Evolutionary conservation across 768 basidiomycete species (phyloP).

Genomic region (Lactarius hengduanensis): DNA sequence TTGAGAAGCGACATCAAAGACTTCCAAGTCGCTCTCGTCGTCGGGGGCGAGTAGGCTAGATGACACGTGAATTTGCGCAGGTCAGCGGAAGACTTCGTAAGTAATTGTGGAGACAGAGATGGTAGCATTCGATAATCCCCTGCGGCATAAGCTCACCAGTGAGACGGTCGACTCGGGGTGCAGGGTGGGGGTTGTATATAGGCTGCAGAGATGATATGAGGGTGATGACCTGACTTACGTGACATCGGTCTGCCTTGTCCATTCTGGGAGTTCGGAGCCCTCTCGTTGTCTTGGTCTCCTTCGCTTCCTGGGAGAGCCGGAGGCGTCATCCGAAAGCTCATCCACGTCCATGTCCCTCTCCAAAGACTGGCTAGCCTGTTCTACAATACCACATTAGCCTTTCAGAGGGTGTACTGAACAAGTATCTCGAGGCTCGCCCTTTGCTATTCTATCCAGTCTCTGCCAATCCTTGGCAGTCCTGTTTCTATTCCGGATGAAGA

Average conservation of each 20-base stretch:
- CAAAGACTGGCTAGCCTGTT: slow-evolving; percentile 16
- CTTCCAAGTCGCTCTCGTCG: slow-evolving; percentile 47
- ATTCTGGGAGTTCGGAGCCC: slow-evolving; percentile 23
- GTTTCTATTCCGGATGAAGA: slow-evolving; percentile 66
- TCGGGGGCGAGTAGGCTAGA: slow-evolving; percentile 41
- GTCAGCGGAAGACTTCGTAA: background rate
- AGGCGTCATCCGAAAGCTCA: slow-evolving; percentile 15
- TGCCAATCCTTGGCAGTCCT: slow-evolving; percentile 58
- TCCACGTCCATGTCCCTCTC: slow-evolving; percentile 31
- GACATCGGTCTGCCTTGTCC: slow-evolving; percentile 25
- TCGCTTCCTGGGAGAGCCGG: slow-evolving; percentile 26
- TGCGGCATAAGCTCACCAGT: background rate
- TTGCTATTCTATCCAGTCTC: slow-evolving; percentile 53
- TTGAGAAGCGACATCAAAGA: slow-evolving; percentile 35
- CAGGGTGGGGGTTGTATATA: background rate
- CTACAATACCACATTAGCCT: slow-evolving; percentile 12
- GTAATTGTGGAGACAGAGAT: background rate
- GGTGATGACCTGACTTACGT: slow-evolving; percentile 17
- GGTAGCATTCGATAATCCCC: background rate
- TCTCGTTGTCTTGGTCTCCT: slow-evolving; percentile 22
- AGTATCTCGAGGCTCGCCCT: slow-evolving; percentile 43
- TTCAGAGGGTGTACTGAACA: background rate
- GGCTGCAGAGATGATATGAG: background rate
- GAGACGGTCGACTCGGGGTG: background rate
- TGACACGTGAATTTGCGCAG: slow-evolving; percentile 18